Evolutionary conservation across 2,329 filamentous ascomycete species (phyloP).

Genomic region (Talaromyces rugulosus): DNA sequence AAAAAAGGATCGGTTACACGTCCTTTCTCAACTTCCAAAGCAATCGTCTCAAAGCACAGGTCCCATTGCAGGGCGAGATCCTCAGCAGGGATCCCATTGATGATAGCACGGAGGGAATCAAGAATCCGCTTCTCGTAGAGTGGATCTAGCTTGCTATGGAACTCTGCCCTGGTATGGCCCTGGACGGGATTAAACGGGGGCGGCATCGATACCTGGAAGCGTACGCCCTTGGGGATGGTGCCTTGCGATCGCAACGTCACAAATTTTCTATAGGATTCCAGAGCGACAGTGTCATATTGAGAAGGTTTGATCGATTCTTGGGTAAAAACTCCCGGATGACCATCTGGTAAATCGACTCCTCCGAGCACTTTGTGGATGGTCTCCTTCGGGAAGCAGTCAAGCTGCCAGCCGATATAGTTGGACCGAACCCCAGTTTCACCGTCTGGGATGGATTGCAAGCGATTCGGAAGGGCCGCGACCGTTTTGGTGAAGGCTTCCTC

Average conservation of each 20-base stretch:
- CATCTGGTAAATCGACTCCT: slow-evolving; percentile 1
- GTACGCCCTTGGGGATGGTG: slow-evolving; percentile 20
- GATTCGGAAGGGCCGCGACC: slow-evolving; percentile 24
- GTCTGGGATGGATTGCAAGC: slow-evolving; percentile 37
- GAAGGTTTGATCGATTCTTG: neutral
- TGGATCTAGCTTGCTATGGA: slow-evolving; percentile 22
- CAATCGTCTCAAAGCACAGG: no score
- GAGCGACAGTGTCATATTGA: slow-evolving; percentile 13
- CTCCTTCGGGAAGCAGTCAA: neutral
- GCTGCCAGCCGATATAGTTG: slow-evolving; percentile 18
- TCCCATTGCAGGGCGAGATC: slow-evolving; percentile 24
- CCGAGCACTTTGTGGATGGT: neutral
- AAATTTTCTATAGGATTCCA: slow-evolving; percentile 25
- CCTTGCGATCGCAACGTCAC: slow-evolving; percentile 16
- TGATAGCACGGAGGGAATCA: slow-evolving; percentile 20
- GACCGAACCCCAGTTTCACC: slow-evolving; percentile 34
- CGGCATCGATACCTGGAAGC: slow-evolving; percentile 33
- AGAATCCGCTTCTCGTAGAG: slow-evolving; percentile 25
- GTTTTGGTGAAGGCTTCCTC: slow-evolving; percentile 30
- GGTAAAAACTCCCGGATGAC: neutral
- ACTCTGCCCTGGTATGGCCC: slow-evolving; percentile 11
- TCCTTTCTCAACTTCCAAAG: slow-evolving; percentile 26
- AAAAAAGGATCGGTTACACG: no score
- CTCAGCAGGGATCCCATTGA: slow-evolving; percentile 8
- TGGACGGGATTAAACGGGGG: slow-evolving; percentile 14